These are phyloP conservation scores for Aspergillus vadensis DNA, from an alignment of 2,329 filamentous ascomycete species.

Conservation along the genomic window DNA sequence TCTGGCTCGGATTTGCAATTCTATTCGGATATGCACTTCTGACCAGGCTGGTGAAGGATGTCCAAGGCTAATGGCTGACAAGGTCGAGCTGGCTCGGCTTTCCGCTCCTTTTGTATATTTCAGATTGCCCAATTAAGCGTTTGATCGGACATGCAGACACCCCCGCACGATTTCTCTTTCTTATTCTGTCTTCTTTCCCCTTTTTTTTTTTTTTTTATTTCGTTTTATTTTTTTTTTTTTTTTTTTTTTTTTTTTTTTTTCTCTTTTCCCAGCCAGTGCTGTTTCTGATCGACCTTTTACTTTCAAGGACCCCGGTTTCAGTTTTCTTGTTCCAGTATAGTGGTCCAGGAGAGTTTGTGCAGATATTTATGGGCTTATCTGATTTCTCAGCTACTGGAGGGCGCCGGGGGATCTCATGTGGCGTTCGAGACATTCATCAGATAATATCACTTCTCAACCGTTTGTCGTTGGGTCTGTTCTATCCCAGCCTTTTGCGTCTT, in stretches of 20 bases:
- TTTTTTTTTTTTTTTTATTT: too few relatives aligned
- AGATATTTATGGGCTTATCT: background rate
- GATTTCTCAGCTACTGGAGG: background rate
- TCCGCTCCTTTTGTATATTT: background rate
- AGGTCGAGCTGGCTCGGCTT: background rate
- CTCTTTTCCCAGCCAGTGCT: background rate
- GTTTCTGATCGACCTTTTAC: background rate
- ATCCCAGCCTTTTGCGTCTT: background rate
- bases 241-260: too few relatives aligned
- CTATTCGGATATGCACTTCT: slow-evolving; percentile 84
- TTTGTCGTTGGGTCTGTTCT: background rate
- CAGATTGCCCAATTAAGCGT: background rate
- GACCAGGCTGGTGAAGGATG: slow-evolving; percentile 69
- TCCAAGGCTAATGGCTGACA: slow-evolving; percentile 38
- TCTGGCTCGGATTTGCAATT: slow-evolving; percentile 67
- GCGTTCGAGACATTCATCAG: background rate
- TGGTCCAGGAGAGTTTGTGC: background rate
- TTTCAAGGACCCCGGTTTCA: background rate
- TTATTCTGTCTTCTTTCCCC: too few relatives aligned
- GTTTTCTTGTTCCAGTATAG: background rate
- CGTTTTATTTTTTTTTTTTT: too few relatives aligned
- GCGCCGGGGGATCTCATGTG: background rate
- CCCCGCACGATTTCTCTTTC: background rate
- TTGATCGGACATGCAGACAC: background rate
- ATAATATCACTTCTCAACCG: background rate